A percentile compares a stretch with the other conserved stretches of the same genome.
phyloP scores from a whole-genome alignment of 2,329 filamentous ascomycete genomes.

The Ciborinia camelliae region DNA sequence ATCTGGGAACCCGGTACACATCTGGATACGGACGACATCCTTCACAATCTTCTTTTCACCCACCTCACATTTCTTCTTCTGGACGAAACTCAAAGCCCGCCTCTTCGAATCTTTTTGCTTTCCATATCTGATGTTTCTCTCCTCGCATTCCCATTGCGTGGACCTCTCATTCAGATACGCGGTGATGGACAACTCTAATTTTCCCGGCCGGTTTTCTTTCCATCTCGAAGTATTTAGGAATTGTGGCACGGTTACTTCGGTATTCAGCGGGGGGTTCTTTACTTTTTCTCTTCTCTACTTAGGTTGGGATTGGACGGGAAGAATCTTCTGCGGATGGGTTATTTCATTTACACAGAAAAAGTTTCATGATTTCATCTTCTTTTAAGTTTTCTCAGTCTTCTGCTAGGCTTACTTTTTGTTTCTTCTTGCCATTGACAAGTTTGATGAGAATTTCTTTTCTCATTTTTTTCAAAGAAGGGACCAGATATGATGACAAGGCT shows the following conservation, averaged over 20 bases:
- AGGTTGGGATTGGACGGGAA: not conserved
- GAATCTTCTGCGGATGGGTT: too few relatives aligned
- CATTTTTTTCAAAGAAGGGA: not conserved
- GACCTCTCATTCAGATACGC: not conserved
- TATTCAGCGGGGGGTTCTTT: too few relatives aligned
- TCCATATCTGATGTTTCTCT: not conserved
- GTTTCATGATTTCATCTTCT: not conserved
- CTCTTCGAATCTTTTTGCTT: not conserved
- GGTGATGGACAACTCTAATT: not conserved
- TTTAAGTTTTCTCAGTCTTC: too few relatives aligned
- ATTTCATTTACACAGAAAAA: not conserved
- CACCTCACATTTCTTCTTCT: not conserved
- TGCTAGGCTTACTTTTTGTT: too few relatives aligned
- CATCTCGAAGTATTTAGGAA: not conserved
- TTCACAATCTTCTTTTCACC: not conserved
- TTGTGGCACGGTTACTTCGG: not conserved
- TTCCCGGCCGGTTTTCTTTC: not conserved
- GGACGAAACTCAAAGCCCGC: not conserved
- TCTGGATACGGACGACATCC: not conserved
- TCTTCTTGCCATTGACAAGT: not conserved
- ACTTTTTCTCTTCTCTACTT: not conserved
- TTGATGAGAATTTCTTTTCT: not conserved
- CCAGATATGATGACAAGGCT: not conserved
- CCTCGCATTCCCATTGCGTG: not conserved
- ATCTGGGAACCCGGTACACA: not conserved